A percentile compares a stretch with the other conserved stretches of the same genome.
Conservation (phyloP, 176 grass and related monocot species). For the Carex myosuroides region DNA sequence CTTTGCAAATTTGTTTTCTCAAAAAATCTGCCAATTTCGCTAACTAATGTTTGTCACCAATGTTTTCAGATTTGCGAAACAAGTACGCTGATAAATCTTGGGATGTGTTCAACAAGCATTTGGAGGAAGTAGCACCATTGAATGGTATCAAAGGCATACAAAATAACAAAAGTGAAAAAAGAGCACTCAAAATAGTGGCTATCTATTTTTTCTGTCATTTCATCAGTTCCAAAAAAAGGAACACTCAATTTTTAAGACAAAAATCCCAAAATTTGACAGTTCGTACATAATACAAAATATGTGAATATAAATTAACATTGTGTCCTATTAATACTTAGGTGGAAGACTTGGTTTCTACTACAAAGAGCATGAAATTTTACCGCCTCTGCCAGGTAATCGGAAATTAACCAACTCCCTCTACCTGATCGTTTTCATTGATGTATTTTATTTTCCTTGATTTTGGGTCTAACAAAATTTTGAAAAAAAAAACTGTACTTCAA, state of each 20-base stretch:
- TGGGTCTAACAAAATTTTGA: conserved; percentile 1
- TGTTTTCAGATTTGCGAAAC: conserved; percentile 71
- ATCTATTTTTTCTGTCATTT: neutral
- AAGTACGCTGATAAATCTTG: conserved; percentile 64
- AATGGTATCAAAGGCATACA: conserved; percentile 44
- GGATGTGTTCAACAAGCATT: conserved; percentile 73
- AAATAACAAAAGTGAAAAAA: neutral
- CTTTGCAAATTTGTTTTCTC: conserved; percentile 8
- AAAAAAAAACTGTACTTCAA: neutral
- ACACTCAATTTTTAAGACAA: neutral
- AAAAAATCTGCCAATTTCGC: neutral
- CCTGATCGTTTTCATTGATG: neutral
- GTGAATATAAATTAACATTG: neutral
- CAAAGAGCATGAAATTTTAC: conserved; percentile 98
- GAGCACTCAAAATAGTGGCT: neutral
- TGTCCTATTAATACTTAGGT: conserved; percentile 31
- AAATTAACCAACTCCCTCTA: neutral
- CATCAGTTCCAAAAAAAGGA: neutral
- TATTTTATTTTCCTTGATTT: conserved; percentile 4
- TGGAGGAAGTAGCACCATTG: conserved; percentile 55
- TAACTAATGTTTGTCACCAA: neutral
- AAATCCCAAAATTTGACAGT: neutral
- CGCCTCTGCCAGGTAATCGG: conserved; percentile 67
- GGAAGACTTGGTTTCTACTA: conserved; percentile 95
- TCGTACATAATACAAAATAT: neutral